Conservation (phyloP, 2,329 filamentous ascomycete species). For the Capronia coronata region DNA sequence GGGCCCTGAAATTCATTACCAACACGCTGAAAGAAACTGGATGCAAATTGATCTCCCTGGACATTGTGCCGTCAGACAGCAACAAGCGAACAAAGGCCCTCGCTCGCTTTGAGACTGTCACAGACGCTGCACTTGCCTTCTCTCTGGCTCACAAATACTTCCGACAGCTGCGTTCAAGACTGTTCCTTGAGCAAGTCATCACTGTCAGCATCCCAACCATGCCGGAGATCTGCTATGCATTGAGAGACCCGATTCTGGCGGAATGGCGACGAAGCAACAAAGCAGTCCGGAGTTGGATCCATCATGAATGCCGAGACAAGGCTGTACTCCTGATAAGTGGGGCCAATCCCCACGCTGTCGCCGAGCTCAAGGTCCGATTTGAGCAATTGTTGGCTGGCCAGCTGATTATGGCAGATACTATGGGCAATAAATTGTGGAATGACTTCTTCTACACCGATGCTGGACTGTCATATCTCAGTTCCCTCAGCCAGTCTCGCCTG, state of each 20-base stretch:
- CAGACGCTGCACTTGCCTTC: neutral
- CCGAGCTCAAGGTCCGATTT: conserved; percentile 4
- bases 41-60: neutral
- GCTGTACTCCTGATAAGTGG: conserved; percentile 5
- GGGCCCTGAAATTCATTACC: neutral
- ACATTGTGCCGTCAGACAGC: neutral
- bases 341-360: conserved; percentile 1
- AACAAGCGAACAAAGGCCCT: neutral
- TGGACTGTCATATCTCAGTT: conserved; percentile 3
- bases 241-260: neutral
- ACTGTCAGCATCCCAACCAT: conserved; percentile 6
- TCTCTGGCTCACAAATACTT: neutral
- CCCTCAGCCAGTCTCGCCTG: neutral
- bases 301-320: neutral
- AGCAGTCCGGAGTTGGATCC: neutral
- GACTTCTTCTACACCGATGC: conserved; percentile 6
- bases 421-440: conserved; percentile 9
- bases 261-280: neutral
- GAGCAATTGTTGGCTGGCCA: conserved; percentile 5
- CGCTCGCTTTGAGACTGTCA: neutral
- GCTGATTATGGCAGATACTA: conserved; percentile 6
- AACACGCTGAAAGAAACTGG: neutral
- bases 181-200: conserved; percentile 10
- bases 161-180: conserved; percentile 5
- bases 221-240: conserved; percentile 1